Percentiles rank a stretch among this genome's conserved stretches.
phyloP scores from a whole-genome alignment of 345 rosid species.

The Gossypium australe region DNA sequence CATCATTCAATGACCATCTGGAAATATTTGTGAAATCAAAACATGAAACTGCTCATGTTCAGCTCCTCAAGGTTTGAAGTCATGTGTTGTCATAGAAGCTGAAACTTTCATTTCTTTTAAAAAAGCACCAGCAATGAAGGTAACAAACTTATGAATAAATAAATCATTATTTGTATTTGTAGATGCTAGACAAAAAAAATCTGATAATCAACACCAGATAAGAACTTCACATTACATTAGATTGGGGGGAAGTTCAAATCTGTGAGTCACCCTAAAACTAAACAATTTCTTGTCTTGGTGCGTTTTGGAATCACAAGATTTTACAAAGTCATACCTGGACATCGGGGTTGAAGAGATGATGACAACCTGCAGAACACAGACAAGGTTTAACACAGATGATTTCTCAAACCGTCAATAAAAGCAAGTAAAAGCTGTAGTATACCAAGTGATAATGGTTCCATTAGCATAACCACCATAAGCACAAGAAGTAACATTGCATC shows the following conservation, averaged over 20 bases:
- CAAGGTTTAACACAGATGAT: background rate
- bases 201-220: background rate
- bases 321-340: constrained; percentile 58
- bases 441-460: constrained; percentile 73
- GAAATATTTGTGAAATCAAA: background rate
- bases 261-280: background rate
- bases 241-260: background rate
- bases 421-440: constrained; percentile 18
- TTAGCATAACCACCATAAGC: constrained; percentile 69
- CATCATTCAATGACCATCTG: background rate
- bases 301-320: background rate
- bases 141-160: background rate
- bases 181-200: background rate
- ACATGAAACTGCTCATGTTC: background rate
- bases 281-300: background rate
- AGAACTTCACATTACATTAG: background rate
- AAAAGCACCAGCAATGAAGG: background rate
- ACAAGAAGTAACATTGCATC: constrained; percentile 88
- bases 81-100: background rate
- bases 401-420: background rate
- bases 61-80: background rate
- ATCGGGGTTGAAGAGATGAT: constrained; percentile 76
- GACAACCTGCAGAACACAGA: constrained; percentile 51
- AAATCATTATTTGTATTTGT: background rate
- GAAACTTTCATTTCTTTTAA: background rate